phyloP scores from a whole-genome alignment of 2,329 filamentous ascomycete genomes.

The Polychaeton citri region DNA sequence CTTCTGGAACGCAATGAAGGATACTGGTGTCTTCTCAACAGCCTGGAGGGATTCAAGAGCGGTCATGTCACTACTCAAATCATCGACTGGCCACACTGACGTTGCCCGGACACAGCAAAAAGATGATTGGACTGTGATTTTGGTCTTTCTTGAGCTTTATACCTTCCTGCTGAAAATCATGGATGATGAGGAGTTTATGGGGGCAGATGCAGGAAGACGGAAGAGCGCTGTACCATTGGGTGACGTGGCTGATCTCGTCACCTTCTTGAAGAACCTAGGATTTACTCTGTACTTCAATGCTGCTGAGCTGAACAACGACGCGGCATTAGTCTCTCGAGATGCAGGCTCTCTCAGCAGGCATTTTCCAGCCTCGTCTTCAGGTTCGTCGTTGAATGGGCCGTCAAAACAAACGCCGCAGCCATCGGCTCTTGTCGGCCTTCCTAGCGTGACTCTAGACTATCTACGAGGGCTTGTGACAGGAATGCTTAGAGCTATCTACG shows the following conservation, averaged over 20 bases:
- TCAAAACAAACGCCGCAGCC: constrained; percentile 11
- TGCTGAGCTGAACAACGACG: constrained; percentile 35
- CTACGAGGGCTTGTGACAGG: constrained; percentile 69
- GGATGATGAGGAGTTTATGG: constrained; percentile 82
- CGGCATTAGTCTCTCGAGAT: constrained; percentile 5
- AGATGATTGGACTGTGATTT: constrained; percentile 74
- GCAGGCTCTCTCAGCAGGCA: constrained; percentile 6
- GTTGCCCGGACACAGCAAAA: constrained; percentile 17
- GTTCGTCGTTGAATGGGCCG: not conserved
- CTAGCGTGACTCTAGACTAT: constrained; percentile 63
- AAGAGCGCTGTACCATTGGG: constrained; percentile 55
- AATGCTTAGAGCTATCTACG: constrained; percentile 76
- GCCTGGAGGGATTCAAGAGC: constrained; percentile 45
- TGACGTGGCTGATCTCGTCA: constrained; percentile 61
- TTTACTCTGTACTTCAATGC: constrained; percentile 82
- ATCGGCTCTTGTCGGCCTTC: constrained; percentile 42
- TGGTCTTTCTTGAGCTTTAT: constrained; percentile 89
- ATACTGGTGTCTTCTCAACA: constrained; percentile 43
- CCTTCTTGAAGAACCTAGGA: constrained; percentile 80
- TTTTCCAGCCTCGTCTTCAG: constrained; percentile 1
- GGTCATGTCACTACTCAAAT: constrained; percentile 44
- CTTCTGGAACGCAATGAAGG: constrained; percentile 61
- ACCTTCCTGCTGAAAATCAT: constrained; percentile 84
- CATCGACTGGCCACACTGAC: constrained; percentile 7
- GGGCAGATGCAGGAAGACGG: constrained; percentile 21